Conservation (phyloP, 139 green algal genomes). For the Pycnococcus provasolii region DNA sequence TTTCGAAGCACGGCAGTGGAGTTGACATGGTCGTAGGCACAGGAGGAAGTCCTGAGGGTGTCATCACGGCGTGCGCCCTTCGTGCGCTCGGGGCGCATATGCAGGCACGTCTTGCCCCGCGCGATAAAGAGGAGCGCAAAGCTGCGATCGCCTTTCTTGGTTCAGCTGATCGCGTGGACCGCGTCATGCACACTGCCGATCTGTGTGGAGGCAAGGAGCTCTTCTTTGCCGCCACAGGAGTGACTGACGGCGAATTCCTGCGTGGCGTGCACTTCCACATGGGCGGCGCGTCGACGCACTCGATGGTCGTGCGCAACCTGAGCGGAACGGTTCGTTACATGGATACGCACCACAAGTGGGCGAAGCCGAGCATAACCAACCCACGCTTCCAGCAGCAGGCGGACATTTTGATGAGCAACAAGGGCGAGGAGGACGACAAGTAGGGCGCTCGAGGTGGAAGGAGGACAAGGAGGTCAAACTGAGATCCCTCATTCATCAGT, state of each 20-base stretch:
- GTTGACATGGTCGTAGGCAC: constrained; percentile 66
- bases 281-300: constrained; percentile 57
- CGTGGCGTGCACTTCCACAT: constrained; percentile 45
- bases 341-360: neutral
- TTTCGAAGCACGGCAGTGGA: constrained; percentile 45
- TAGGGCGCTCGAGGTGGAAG: no score
- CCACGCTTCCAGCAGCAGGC: no score
- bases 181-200: constrained; percentile 31
- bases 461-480: no score
- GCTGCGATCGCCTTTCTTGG: neutral
- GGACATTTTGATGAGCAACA: no score
- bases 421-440: no score
- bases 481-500: no score
- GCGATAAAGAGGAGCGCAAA: constrained; percentile 49
- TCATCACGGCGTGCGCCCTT: constrained; percentile 32
- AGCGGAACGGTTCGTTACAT: constrained; percentile 42
- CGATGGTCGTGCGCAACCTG: constrained; percentile 62
- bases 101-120: constrained; percentile 52
- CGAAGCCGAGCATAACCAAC: no score
- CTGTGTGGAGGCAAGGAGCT: constrained; percentile 43
- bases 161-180: neutral
- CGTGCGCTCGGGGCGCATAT: constrained; percentile 66
- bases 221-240: constrained; percentile 72
- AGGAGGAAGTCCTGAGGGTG: constrained; percentile 30
- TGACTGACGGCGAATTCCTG: constrained; percentile 64